Evolutionary conservation across 495 filamentous ascomycete genomes (phyloP).

Genomic region (Aspergillus biplanus): DNA sequence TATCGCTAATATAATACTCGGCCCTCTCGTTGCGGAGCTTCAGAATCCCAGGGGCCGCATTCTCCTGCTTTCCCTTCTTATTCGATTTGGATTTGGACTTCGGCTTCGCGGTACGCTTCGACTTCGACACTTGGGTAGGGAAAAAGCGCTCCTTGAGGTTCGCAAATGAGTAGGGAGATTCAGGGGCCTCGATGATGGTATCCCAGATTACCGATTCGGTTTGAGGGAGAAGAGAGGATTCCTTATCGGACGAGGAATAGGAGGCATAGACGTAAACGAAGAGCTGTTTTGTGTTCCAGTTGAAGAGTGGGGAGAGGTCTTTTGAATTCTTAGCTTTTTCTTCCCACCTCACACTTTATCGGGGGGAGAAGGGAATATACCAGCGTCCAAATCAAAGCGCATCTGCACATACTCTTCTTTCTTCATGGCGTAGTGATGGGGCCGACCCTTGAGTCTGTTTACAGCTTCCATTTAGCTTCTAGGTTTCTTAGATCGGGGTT

Average conservation of each 20-base stretch:
- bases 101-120: constrained; percentile 22
- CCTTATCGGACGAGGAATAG: constrained; percentile 64
- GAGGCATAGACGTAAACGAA: constrained; percentile 93
- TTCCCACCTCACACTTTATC: constrained; percentile 8
- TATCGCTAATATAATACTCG: constrained; percentile 94
- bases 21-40: constrained; percentile 76
- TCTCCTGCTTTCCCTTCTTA: constrained; percentile 24
- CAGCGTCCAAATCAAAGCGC: constrained; percentile 85
- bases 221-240: constrained; percentile 35
- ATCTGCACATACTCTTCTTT: constrained; percentile 94
- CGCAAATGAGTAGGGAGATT: constrained; percentile 56
- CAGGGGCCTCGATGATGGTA: constrained; percentile 78
- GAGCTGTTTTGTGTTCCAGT: constrained; percentile 99
- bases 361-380: constrained; percentile 35
- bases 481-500: not conserved
- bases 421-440: constrained; percentile 90
- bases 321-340: constrained; percentile 9
- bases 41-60: constrained; percentile 59
- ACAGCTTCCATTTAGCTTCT: not conserved
- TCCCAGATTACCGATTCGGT: constrained; percentile 93
- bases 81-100: constrained; percentile 10
- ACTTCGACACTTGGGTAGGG: constrained; percentile 13
- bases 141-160: constrained; percentile 40
- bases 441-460: constrained; percentile 77
- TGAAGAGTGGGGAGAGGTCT: constrained; percentile 92